phyloP scores from a whole-genome alignment of 78 protist species.

The Paulinella micropora region DNA sequence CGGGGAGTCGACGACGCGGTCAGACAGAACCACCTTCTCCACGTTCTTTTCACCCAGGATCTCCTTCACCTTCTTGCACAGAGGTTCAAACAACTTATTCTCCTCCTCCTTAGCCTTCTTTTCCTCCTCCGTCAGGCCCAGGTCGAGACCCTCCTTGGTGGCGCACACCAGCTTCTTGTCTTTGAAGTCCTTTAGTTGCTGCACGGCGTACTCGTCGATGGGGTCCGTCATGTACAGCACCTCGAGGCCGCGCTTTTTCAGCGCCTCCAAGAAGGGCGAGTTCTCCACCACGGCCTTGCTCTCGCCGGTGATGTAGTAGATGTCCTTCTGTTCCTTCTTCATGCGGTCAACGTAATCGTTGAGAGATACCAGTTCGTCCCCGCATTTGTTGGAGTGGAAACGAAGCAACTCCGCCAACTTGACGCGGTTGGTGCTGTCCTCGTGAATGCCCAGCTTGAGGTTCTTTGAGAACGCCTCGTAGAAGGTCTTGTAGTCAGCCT shows the following conservation, averaged over 20 bases:
- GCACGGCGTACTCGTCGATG: slow-evolving; percentile 97
- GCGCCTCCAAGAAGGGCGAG: slow-evolving; percentile 71
- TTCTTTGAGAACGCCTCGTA: slow-evolving; percentile 91
- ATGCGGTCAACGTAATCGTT: slow-evolving; percentile 94
- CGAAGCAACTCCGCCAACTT: slow-evolving; percentile 91
- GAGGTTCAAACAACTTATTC: slow-evolving; percentile 42
- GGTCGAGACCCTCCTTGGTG: slow-evolving; percentile 94
- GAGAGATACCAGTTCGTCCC: slow-evolving; percentile 69
- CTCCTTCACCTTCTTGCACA: slow-evolving; percentile 92
- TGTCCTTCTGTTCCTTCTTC: slow-evolving; percentile 93
- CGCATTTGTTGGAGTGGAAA: slow-evolving; percentile 76
- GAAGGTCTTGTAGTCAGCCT: slow-evolving; percentile 91
- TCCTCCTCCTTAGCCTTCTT: slow-evolving; percentile 64
- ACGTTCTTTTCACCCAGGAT: slow-evolving; percentile 96
- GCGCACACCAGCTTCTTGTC: slow-evolving; percentile 92
- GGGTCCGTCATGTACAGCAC: slow-evolving; percentile 95
- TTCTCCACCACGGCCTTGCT: slow-evolving; percentile 54
- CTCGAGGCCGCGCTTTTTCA: slow-evolving; percentile 53
- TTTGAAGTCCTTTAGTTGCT: slow-evolving; percentile 94
- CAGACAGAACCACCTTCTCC: slow-evolving; percentile 87
- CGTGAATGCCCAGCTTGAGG: slow-evolving; percentile 98
- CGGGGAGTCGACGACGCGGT: slow-evolving; percentile 83
- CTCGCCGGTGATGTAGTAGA: slow-evolving; percentile 99
- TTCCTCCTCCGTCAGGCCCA: slow-evolving; percentile 82
- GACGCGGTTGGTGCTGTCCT: slow-evolving; percentile 86